Evolutionary conservation across 2,329 filamentous ascomycete species (phyloP), one percentile per base, ranked within the genome.

Genomic region (Fusarium sp.): DNA sequence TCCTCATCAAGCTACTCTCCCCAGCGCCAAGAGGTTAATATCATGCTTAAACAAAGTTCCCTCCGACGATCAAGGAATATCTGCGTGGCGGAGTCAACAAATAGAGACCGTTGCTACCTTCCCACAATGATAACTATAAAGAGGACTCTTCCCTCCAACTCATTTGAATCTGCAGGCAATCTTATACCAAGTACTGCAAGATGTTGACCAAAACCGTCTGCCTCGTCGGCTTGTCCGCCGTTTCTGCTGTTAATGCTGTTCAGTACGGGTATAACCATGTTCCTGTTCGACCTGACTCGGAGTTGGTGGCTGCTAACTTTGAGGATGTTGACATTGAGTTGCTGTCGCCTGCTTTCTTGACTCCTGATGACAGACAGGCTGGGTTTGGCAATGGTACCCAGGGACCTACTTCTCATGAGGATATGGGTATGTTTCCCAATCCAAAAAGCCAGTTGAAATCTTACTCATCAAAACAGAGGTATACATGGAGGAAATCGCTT

Each of bases 221-320:
- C 11, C 43, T 71, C 3, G 0, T 71, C 0, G 40, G 68, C 23
- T 27, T 71, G 2, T 43, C 57, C 18, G 56, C 47, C 8, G 34
- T 30, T 2, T 72, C 68, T 12, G 46, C 30, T 4, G 68, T 48
- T 2, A 63, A 57, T 30, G 68, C 68, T 3, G 7, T 55, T 4
- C 56, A 69, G 16, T 71, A 71, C 28, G 68, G 68, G n/a, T 57
- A 72, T 28, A 71, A 71, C 5, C 54, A 71, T 4, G 68, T 63
- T 12, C 6, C 21, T 6, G 42, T 57, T 5, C 7, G 43, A 2
- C 46, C 69, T 12, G 68, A 72, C 8, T 57, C 32, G 12, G 21
- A 27, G 2, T 5, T 64, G 11, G 20, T 72, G 2, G 69, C 69
- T 3, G 69, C 69, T 6, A 70, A 72, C 25, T 72, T 72, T 18